phyloP scores from a whole-genome alignment of 2,329 filamentous ascomycete genomes.

The Hymenoscyphus scutula region DNA sequence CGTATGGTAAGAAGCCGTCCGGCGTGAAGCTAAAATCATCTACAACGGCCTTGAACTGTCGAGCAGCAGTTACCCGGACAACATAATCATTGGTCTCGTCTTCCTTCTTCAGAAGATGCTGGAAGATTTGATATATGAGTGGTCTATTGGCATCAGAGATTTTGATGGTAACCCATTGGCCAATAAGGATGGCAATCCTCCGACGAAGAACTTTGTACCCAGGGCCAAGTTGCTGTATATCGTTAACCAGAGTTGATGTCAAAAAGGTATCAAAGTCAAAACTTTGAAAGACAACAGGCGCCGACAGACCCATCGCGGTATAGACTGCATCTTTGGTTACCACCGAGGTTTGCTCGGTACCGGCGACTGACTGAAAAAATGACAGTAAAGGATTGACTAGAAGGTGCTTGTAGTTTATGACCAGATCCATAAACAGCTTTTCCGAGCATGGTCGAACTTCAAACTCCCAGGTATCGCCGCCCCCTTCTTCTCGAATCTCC shows the following conservation, averaged over 20 bases:
- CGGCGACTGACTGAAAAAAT: constrained; percentile 78
- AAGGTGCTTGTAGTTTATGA: constrained; percentile 82
- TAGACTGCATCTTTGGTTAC: constrained; percentile 93
- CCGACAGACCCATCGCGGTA: constrained; percentile 83
- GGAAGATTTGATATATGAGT: constrained; percentile 83
- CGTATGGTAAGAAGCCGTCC: constrained; percentile 73
- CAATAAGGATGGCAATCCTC: constrained; percentile 82
- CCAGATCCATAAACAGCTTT: constrained; percentile 86
- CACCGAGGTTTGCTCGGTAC: constrained; percentile 60
- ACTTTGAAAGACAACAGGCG: constrained; percentile 67
- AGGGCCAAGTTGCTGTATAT: constrained; percentile 64
- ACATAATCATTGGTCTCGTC: constrained; percentile 86
- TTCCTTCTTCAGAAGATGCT: constrained; percentile 74
- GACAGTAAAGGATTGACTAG: constrained; percentile 75
- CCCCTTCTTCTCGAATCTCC: constrained; percentile 85
- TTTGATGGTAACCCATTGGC: constrained; percentile 84
- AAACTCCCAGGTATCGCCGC: constrained; percentile 86
- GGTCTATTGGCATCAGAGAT: constrained; percentile 65
- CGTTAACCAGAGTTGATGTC: constrained; percentile 68
- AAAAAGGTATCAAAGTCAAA: constrained; percentile 86
- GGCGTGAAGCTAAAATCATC: constrained; percentile 82
- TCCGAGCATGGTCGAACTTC: constrained; percentile 90
- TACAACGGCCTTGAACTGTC: constrained; percentile 75
- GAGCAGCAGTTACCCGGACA: constrained; percentile 84
- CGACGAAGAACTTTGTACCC: constrained; percentile 80